Evolutionary conservation across 2,329 filamentous ascomycete species (phyloP).

Genomic region (Chaetomium strumarium): DNA sequence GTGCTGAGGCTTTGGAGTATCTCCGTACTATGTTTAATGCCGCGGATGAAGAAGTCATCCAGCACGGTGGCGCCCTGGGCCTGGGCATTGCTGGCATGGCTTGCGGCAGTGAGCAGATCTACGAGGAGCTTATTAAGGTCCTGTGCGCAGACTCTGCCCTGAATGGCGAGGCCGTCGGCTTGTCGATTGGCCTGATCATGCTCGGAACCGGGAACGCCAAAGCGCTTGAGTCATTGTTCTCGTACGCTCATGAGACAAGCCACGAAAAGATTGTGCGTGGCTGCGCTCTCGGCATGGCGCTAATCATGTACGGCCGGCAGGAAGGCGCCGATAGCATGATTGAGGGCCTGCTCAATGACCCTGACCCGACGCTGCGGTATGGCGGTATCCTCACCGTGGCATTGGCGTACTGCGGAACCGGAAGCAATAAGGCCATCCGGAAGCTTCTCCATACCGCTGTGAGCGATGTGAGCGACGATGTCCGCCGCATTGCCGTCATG

Average conservation of each 20-base stretch:
- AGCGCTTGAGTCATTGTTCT: conserved; percentile 92
- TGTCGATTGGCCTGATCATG: conserved; percentile 98
- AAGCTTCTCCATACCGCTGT: conserved; percentile 94
- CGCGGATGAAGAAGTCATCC: conserved; percentile 85
- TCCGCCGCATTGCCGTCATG: conserved; percentile 93
- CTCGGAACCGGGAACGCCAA: conserved; percentile 93
- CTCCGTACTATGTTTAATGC: conserved; percentile 68
- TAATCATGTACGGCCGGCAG: conserved; percentile 97
- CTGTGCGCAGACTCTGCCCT: conserved; percentile 91
- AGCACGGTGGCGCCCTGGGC: conserved; percentile 91
- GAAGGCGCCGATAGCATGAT: conserved; percentile 93
- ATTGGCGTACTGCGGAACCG: conserved; percentile 91
- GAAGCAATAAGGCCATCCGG: conserved; percentile 97
- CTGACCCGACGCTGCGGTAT: conserved; percentile 88
- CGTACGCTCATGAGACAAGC: conserved; percentile 94
- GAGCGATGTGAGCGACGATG: conserved; percentile 96
- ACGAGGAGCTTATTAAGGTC: conserved; percentile 82
- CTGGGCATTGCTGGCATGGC: conserved; percentile 97
- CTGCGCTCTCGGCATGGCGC: conserved; percentile 89
- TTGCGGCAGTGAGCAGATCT: conserved; percentile 83
- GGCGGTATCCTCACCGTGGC: conserved; percentile 99
- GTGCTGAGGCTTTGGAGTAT: conserved; percentile 79
- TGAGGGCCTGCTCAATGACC: conserved; percentile 85
- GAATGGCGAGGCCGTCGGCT: conserved; percentile 91
- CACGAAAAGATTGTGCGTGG: conserved; percentile 99